Base-by-base conservation (phyloP, 2,329 filamentous ascomycete genomes). In the Claviceps sp. region DNA sequence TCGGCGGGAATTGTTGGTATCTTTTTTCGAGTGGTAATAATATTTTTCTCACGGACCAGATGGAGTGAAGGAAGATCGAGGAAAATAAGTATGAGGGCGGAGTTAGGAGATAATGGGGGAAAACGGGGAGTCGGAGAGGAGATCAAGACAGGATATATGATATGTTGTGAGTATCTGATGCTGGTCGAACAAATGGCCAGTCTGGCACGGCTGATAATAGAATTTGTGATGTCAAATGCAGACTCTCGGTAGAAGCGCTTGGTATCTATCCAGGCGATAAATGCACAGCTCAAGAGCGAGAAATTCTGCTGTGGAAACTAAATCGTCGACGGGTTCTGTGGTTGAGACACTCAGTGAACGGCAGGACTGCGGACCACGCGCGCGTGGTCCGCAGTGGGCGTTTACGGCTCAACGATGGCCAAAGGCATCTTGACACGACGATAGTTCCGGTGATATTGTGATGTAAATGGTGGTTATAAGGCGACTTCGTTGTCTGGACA, bases 391-490 rank as follows among this genome's bases (percentile, higher is more conserved):
- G 83, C 81, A 89, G 85, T 84, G 82, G 82, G 79, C 72, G 79
- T 88, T 90, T 89, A 94, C 85, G 91, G 87, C 85, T 85, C 84
- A 87, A 82, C 84, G 84, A 85, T 75, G 77, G 84, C 82, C 82
- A 76, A 81, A 79, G 80, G 81, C 79, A 82, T 84, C 68, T 59
- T 72, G 63, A 76, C 75, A 85, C 82, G 84, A 86, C 82, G 76
- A 83, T 54, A 84, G 82, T 81, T 78, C 75, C 65, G 59, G 57
- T 64, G 60, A 58, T 47, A 65, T 58, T 60, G 59, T 65, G 60
- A 67, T 63, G 59, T 58, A 62, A 55, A 58, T 48, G 60, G 61
- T 53, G 57, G 49, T 54, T 61, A 54, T 58, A 62, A 62, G 59
- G 72, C 76, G 79, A 82, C 79, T 82, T 82, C 77, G 78, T 82